Evolutionary conservation across 768 basidiomycete genomes (phyloP).

Genomic region (Hypholoma fasciculare): DNA sequence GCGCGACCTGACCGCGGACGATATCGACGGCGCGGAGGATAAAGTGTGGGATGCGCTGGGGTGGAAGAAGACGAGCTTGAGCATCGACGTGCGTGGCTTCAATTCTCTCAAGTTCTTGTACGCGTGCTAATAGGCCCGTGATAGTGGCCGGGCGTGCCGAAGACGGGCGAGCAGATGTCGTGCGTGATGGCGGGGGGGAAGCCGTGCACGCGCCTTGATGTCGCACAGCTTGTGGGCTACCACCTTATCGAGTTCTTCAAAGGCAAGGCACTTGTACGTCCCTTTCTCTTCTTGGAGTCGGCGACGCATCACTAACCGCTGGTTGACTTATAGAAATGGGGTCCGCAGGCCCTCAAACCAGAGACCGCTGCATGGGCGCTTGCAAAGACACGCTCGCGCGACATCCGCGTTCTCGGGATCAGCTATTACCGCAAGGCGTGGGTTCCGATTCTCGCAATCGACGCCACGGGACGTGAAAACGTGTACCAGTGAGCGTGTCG

Average conservation of each 20-base stretch:
- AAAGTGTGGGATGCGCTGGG: slow-evolving; percentile 13
- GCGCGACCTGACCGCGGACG: slow-evolving; percentile 10
- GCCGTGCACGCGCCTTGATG: slow-evolving; percentile 13
- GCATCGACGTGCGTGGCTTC: slow-evolving; percentile 18
- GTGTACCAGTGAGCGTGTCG: no score
- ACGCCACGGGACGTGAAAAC: background rate
- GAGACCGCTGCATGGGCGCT: slow-evolving; percentile 16
- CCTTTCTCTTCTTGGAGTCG: background rate
- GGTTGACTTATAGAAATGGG: background rate
- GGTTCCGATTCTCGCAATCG: slow-evolving; percentile 23
- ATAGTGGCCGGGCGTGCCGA: slow-evolving; percentile 23
- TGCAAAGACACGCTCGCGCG: slow-evolving; percentile 12
- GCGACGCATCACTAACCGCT: background rate
- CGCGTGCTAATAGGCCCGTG: background rate
- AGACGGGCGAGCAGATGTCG: background rate
- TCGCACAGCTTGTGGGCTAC: slow-evolving; percentile 11
- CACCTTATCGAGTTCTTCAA: slow-evolving; percentile 2
- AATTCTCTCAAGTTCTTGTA: background rate
- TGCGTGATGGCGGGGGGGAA: background rate
- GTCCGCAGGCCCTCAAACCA: slow-evolving; percentile 5
- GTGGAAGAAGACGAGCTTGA: slow-evolving; percentile 20
- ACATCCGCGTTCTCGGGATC: slow-evolving; percentile 22
- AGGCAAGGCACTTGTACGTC: slow-evolving; percentile 2
- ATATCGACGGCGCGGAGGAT: slow-evolving; percentile 18
- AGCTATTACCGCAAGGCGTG: slow-evolving; percentile 24